These are phyloP conservation scores for Globisporangium canariense DNA, from an alignment of 352 stramenopile species.

Conservation along the genomic window DNA sequence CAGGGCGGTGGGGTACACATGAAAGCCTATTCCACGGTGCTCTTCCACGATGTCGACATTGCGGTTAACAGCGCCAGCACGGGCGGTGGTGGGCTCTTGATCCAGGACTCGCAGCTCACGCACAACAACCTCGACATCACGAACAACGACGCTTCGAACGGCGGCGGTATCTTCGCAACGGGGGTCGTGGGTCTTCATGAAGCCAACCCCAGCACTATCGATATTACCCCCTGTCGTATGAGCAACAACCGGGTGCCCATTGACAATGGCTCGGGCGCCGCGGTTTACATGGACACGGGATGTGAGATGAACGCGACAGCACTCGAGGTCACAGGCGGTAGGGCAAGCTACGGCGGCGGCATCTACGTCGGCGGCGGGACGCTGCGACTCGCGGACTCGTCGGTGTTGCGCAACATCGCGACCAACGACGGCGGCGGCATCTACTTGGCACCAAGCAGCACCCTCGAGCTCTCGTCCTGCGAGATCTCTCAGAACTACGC, in stretches of 20 bases:
- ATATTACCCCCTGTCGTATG: not conserved
- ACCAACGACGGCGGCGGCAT: conserved; percentile 25
- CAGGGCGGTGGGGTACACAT: conserved; percentile 11
- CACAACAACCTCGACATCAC: conserved; percentile 25
- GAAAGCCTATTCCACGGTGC: not conserved
- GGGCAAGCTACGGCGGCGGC: conserved; percentile 21
- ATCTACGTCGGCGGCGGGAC: conserved; percentile 23
- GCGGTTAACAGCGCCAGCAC: conserved; percentile 6
- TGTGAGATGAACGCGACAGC: conserved; percentile 18
- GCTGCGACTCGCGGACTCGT: conserved; percentile 19
- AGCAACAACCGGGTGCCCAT: not conserved
- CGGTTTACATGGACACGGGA: conserved; percentile 21
- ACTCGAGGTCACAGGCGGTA: conserved; percentile 18
- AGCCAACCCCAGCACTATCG: not conserved
- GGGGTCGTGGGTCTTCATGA: conserved; percentile 8
- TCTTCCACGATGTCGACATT: conserved; percentile 2
- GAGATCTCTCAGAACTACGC: conserved; percentile 28
- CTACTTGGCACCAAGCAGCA: conserved; percentile 22
- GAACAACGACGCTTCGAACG: conserved; percentile 22
- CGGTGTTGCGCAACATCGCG: conserved; percentile 3
- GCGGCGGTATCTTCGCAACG: conserved; percentile 25
- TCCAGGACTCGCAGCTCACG: conserved; percentile 19
- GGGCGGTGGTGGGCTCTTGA: conserved; percentile 25
- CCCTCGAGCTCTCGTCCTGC: conserved; percentile 20
- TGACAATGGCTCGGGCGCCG: conserved; percentile 19